These are phyloP conservation scores for Jaltomata sinuosa DNA, from an alignment of 257 asterid genomes.

Conservation along the genomic window DNA sequence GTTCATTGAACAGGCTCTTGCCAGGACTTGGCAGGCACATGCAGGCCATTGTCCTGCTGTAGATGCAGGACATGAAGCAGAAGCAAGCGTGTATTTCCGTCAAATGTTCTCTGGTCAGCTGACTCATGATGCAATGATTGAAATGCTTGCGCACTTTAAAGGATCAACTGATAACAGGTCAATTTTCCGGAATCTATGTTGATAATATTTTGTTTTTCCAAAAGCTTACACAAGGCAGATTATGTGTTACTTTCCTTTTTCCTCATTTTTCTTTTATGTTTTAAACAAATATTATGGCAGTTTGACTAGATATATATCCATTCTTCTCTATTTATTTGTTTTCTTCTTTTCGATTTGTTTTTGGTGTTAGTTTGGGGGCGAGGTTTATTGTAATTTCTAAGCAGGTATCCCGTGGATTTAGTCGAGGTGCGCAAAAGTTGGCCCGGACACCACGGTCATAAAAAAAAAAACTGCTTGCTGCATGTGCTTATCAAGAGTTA, in stretches of 20 bases:
- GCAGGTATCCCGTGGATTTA: too few relatives aligned
- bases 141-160: constrained; percentile 69
- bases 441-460: too few relatives aligned
- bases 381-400: background rate
- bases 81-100: background rate
- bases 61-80: constrained; percentile 13
- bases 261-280: background rate
- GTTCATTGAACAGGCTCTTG: constrained; percentile 58
- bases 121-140: constrained; percentile 55
- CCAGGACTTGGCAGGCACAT: constrained; percentile 52
- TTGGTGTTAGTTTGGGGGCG: background rate
- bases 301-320: background rate
- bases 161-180: constrained; percentile 77
- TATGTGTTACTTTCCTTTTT: background rate
- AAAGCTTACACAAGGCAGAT: background rate
- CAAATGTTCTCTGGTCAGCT: constrained; percentile 79
- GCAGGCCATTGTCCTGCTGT: constrained; percentile 31
- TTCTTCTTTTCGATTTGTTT: background rate
- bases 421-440: too few relatives aligned
- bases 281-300: background rate
- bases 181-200: background rate
- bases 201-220: background rate
- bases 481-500: background rate
- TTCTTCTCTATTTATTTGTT: background rate
- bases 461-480: background rate